These are phyloP conservation scores for Cladophialophora bantiana DNA, from an alignment of 2,329 filamentous ascomycete species.

Conservation along the genomic window DNA sequence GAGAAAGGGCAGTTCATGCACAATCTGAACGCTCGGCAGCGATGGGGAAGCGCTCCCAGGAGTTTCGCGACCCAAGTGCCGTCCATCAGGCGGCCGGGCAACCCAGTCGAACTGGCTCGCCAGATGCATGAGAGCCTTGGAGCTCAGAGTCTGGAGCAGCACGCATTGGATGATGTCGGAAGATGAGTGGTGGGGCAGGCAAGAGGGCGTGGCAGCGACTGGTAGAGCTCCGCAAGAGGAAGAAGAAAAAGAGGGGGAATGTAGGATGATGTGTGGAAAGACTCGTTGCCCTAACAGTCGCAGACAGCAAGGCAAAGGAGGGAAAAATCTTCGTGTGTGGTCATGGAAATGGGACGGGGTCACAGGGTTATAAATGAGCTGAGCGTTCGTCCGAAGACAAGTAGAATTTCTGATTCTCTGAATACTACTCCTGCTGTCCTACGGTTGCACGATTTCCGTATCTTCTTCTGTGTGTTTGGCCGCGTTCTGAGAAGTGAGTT, in stretches of 20 bases:
- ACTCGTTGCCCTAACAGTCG: conserved; percentile 10
- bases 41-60: neutral
- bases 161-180: conserved; percentile 15
- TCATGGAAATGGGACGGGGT: conserved; percentile 4
- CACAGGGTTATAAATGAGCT: conserved; percentile 21
- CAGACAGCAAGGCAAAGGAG: neutral
- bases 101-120: conserved; percentile 3
- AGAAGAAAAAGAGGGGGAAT: conserved; percentile 19
- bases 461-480: neutral
- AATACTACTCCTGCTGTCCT: conserved; percentile 8
- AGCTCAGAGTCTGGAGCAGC: conserved; percentile 6
- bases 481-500: neutral
- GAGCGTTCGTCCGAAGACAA: conserved; percentile 28
- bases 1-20: conserved; percentile 7
- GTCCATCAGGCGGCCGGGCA: conserved; percentile 7
- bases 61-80: conserved; percentile 15
- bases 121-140: conserved; percentile 10
- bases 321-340: conserved; percentile 17
- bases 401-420: conserved; percentile 12
- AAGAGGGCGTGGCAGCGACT: conserved; percentile 22
- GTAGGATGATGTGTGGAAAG: conserved; percentile 16
- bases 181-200: conserved; percentile 27
- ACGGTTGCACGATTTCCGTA: conserved; percentile 1
- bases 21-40: neutral
- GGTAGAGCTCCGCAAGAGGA: conserved; percentile 29